Conservation (phyloP, 768 basidiomycete species). For the Hygrocybe punicea region DNA sequence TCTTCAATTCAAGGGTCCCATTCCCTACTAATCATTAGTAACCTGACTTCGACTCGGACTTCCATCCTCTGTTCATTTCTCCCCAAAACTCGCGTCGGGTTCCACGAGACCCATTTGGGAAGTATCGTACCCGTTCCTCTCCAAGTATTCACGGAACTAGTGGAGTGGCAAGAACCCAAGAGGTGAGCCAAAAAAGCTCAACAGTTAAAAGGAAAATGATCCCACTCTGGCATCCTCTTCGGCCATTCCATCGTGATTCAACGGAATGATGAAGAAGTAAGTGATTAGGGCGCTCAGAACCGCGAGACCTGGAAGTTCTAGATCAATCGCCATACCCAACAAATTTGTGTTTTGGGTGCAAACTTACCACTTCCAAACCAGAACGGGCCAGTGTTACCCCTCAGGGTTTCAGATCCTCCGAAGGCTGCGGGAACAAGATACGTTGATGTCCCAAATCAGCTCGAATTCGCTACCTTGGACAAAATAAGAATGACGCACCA, state of each 20-base stretch:
- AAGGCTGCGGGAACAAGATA: too few relatives aligned
- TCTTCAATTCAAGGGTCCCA: too few relatives aligned
- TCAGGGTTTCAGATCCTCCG: conserved; percentile 47
- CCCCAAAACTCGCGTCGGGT: too few relatives aligned
- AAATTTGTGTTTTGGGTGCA: background rate
- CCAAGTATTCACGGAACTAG: too few relatives aligned
- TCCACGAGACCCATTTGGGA: too few relatives aligned
- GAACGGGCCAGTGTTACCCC: conserved; percentile 81
- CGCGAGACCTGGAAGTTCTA: conserved; percentile 50
- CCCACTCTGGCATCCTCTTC: conserved; percentile 66
- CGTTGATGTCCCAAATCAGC: conserved; percentile 11
- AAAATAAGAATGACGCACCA: conserved; percentile 34
- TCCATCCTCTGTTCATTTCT: too few relatives aligned
- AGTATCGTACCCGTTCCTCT: too few relatives aligned
- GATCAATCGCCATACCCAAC: background rate
- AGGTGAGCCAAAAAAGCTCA: background rate
- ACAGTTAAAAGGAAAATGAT: conserved; percentile 7
- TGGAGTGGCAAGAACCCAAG: too few relatives aligned
- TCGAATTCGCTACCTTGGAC: background rate
- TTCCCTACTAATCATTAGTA: too few relatives aligned
- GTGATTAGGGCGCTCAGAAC: conserved; percentile 72
- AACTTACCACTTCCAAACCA: conserved; percentile 72
- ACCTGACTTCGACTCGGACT: too few relatives aligned
- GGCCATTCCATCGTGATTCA: conserved; percentile 74
- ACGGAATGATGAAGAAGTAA: conserved; percentile 68